phyloP scores from a whole-genome alignment of 1,284 basidiomycete genomes.

The Tranzscheliella williamsii region DNA sequence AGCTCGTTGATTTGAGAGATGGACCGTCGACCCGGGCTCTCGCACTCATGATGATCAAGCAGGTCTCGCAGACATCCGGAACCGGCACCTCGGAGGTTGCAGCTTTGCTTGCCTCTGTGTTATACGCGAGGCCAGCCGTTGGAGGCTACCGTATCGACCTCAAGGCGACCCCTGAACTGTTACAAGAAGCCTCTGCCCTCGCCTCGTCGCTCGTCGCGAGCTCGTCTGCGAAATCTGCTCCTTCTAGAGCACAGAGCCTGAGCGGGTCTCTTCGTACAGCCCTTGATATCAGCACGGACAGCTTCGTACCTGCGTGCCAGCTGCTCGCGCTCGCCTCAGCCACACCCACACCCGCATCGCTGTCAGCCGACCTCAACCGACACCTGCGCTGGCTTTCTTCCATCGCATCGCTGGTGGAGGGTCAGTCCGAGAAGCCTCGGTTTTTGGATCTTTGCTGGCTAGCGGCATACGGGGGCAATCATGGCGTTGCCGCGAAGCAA shows the following conservation, averaged over 20 bases:
- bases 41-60: not conserved
- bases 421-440: not conserved
- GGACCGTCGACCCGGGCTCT: conserved; percentile 3
- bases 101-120: not conserved
- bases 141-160: conserved; percentile 11
- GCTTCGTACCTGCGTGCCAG: conserved; percentile 20
- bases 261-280: conserved; percentile 1
- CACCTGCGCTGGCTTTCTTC: conserved; percentile 10
- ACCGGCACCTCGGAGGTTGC: not conserved
- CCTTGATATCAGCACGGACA: conserved; percentile 1
- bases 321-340: conserved; percentile 3
- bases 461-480: conserved; percentile 17
- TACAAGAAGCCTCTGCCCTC: not conserved
- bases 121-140: conserved; percentile 30
- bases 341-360: not conserved
- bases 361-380: not conserved
- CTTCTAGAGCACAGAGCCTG: not conserved
- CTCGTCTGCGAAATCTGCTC: not conserved
- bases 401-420: conserved; percentile 4
- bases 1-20: conserved; percentile 27
- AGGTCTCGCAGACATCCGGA: not conserved
- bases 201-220: not conserved
- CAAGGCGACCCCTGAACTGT: not conserved
- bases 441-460: conserved; percentile 22
- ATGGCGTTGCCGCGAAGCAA: not conserved